These are phyloP conservation scores for Carex kokanica DNA, from an alignment of 176 grass and related monocot genomes.

Conservation along the genomic window DNA sequence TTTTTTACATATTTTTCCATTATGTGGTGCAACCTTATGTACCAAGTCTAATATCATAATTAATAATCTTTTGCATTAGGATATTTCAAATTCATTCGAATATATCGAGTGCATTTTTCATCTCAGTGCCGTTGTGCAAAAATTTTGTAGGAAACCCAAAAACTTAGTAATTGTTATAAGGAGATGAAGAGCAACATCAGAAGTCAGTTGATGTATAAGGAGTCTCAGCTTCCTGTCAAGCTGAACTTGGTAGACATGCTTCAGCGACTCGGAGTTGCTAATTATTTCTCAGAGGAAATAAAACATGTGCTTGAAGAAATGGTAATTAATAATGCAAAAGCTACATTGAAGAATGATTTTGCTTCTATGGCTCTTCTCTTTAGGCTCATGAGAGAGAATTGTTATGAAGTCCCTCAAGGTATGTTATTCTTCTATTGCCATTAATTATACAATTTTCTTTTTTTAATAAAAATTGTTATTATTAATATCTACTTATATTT, in stretches of 20 bases:
- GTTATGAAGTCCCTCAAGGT: constrained; percentile 36
- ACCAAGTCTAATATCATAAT: not conserved
- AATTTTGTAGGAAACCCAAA: not conserved
- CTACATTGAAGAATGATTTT: constrained; percentile 13
- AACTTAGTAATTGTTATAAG: not conserved
- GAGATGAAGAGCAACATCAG: constrained; percentile 20
- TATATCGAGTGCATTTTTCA: not conserved
- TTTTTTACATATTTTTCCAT: not conserved
- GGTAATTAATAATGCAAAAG: not conserved
- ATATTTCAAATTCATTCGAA: not conserved
- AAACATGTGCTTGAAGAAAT: constrained; percentile 16
- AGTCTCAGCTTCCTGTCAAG: not conserved
- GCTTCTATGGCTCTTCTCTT: constrained; percentile 32
- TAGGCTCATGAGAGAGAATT: constrained; percentile 33
- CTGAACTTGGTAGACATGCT: constrained; percentile 28
- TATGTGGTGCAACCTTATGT: not conserved
- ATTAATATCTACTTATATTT: not conserved
- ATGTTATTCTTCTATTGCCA: not conserved
- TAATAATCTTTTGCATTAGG: not conserved
- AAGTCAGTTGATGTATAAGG: constrained; percentile 8
- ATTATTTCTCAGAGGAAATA: constrained; percentile 46
- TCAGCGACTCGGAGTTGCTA: constrained; percentile 38
- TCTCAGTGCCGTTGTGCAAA: not conserved
- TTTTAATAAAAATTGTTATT: not conserved
- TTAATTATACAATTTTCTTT: not conserved